Percentiles rank a stretch among this genome's conserved stretches.
Conservation (phyloP, 345 rosid species). For the Salix arbutifolia region DNA sequence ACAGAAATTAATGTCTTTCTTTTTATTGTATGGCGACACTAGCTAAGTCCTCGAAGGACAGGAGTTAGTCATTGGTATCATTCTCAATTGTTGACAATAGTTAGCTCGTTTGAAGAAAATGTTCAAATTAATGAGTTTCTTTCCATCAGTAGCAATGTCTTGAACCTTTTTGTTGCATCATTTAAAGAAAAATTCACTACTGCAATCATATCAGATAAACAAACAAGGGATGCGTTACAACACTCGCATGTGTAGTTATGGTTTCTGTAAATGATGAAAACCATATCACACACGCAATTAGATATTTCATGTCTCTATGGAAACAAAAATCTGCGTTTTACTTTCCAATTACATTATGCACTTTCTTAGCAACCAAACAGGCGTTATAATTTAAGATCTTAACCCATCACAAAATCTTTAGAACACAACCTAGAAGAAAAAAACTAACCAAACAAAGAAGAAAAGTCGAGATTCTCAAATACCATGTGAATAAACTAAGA, state of each 20-base stretch:
- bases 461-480: not conserved
- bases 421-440: not conserved
- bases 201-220: not conserved
- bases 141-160: not conserved
- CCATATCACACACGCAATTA: not conserved
- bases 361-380: constrained; percentile 4
- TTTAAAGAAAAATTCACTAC: not conserved
- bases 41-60: not conserved
- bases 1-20: not conserved
- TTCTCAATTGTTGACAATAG: not conserved
- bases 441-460: not conserved
- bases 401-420: not conserved
- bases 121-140: not conserved
- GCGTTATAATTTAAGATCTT: not conserved
- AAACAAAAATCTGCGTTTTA: not conserved
- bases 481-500: not conserved
- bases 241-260: too few relatives aligned
- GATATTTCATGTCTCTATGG: not conserved
- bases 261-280: not conserved
- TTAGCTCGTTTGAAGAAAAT: not conserved
- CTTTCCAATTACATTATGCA: not conserved
- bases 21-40: not conserved
- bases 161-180: not conserved
- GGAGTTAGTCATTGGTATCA: not conserved
- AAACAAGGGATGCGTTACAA: not conserved